Evolutionary conservation across 371 early-diverging fungal genomes (phyloP), one percentile per base, ranked within the genome.

Genomic region (Thermomucor indicae-seudaticae): DNA sequence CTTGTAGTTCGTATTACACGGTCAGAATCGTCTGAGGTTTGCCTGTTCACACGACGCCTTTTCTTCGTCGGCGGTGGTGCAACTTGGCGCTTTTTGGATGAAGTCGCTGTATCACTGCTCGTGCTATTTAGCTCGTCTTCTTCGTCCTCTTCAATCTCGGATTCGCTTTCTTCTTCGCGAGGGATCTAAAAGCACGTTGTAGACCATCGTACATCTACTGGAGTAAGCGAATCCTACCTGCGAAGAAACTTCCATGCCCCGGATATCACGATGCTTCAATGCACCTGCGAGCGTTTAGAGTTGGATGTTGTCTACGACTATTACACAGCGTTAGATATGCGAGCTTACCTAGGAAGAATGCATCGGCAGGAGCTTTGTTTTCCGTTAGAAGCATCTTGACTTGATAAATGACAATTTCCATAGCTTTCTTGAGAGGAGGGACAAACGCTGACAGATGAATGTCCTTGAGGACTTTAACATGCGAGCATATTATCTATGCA

Each of bases 371-470:
- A 27, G 75, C 80, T 42, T 84, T 80, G 49, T 92, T 86, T 55
- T 84, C 79, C 28, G 80, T 81, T 48, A 91, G 62, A 64, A 92
- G 55, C 44, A 80, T 72, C 43, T 90, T 89, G 16, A 90, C 90
- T 54, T 86, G 78, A 58, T 84, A 88, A 16, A 92, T 66, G 6
- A 92, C 75, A 30, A 62, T 76, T 62, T 92, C 92, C 51, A 92
- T 62, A 11, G 81, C 78, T 43, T 83, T 82, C 49, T 84, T 85
- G 40, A 85, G 67, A 2, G 78, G 68, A 10, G 92, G 92, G 0
- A 92, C 91, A 56, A 78, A 75, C 0, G 76, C 58, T 23, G 86
- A 67, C 24, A 90, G 55, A 20, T 55, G 42, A 0, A 76, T 64
- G 51, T 90, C 89, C 50, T 80, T 83, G 5, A 72, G 59, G 2